Percentiles rank a stretch among this genome's conserved stretches.
phyloP scores from a whole-genome alignment of 1,139 yeast species.

The Tardiomyces digboiensis region DNA sequence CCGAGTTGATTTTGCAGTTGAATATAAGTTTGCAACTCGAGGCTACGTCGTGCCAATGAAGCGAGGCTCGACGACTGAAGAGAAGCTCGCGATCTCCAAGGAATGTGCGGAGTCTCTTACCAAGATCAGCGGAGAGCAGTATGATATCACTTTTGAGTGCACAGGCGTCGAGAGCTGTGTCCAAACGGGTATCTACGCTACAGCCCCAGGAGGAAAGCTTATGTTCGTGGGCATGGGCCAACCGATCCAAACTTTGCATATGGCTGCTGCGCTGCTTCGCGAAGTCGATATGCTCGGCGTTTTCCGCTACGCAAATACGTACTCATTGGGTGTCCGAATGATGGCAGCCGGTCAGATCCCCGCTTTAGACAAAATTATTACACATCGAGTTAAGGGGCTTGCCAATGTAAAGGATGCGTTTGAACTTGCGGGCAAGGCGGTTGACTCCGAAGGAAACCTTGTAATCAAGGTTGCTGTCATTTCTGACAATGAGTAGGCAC shows the following conservation, averaged over 20 bases:
- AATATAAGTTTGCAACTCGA: slow-evolving; percentile 20
- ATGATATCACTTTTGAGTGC: slow-evolving; percentile 31
- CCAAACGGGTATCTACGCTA: slow-evolving; percentile 29
- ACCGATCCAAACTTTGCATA: slow-evolving; percentile 22
- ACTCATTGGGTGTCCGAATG: slow-evolving; percentile 19
- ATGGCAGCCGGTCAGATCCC: slow-evolving; percentile 16
- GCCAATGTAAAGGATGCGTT: slow-evolving; percentile 19
- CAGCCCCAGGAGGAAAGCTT: slow-evolving; percentile 21
- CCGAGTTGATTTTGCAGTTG: slow-evolving; percentile 35
- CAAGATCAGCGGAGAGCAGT: slow-evolving; percentile 27
- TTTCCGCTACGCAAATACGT: slow-evolving; percentile 22
- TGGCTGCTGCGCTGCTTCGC: slow-evolving; percentile 22
- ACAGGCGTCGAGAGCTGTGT: slow-evolving; percentile 24
- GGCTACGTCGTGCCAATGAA: slow-evolving; percentile 17
- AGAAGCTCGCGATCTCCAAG: slow-evolving; percentile 15
- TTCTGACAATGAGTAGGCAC: background rate
- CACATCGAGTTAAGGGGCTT: slow-evolving; percentile 21
- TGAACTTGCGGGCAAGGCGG: slow-evolving; percentile 21
- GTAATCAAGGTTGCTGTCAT: slow-evolving; percentile 20
- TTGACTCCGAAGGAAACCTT: slow-evolving; percentile 19
- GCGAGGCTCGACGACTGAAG: slow-evolving; percentile 15
- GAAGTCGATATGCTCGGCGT: slow-evolving; percentile 25
- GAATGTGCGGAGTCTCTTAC: slow-evolving; percentile 12
- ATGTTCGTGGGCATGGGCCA: slow-evolving; percentile 25
- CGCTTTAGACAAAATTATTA: slow-evolving; percentile 18